These are phyloP conservation scores for Paramecium octaurelia DNA, from an alignment of 73 alveolate species.

Conservation along the genomic window DNA sequence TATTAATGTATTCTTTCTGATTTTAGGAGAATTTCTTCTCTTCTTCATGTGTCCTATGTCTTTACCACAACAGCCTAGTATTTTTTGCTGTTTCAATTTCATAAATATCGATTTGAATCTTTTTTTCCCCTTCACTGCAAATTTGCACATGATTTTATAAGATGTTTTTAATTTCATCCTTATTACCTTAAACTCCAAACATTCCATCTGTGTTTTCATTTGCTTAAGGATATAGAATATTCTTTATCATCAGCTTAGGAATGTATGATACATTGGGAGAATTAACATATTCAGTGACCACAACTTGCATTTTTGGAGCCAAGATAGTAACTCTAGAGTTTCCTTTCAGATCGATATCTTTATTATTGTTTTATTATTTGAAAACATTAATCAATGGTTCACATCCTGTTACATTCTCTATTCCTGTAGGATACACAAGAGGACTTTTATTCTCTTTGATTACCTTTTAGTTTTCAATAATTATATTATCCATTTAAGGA, in stretches of 20 bases:
- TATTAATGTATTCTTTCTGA: not conserved
- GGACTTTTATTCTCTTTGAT: not conserved
- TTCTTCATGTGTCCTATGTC: not conserved
- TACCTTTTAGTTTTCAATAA: not conserved
- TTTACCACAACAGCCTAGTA: not conserved
- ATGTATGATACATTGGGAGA: not conserved
- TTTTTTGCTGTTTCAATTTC: not conserved
- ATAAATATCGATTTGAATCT: not conserved
- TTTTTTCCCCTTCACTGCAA: not conserved
- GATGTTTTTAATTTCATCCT: not conserved
- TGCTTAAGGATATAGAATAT: not conserved
- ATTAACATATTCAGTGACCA: slow-evolving; percentile 8
- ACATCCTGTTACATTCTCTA: slow-evolving; percentile 40
- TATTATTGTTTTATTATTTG: not conserved
- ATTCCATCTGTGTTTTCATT: slow-evolving; percentile 10
- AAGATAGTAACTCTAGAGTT: not conserved
- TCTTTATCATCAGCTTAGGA: not conserved
- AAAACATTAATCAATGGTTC: not conserved
- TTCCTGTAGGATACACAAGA: slow-evolving; percentile 15
- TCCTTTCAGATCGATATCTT: not conserved
- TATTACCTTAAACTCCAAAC: slow-evolving; percentile 31
- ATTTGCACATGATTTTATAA: not conserved
- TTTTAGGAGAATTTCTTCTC: not conserved
- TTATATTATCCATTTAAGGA: not conserved
- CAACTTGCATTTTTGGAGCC: slow-evolving; percentile 8